Evolutionary conservation across 768 basidiomycete species (phyloP).

Genomic region (Russula dissimulans): DNA sequence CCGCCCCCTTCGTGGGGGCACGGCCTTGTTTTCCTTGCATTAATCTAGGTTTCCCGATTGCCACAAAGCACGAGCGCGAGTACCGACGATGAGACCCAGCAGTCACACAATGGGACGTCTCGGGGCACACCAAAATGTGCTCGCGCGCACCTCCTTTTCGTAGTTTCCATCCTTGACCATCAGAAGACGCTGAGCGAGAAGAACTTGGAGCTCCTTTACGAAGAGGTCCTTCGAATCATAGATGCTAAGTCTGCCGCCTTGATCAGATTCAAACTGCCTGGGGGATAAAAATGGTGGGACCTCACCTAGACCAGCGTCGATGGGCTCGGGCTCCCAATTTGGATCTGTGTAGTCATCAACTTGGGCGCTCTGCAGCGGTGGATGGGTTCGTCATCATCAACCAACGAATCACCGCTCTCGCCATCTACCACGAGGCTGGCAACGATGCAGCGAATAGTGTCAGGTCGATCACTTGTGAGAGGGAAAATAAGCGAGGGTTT

Average conservation of each 20-base stretch:
- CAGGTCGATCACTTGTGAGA: slow-evolving; percentile 56
- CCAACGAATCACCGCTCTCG: slow-evolving; percentile 68
- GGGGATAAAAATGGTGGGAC: neutral
- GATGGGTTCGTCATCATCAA: slow-evolving; percentile 78
- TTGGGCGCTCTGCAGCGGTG: slow-evolving; percentile 66
- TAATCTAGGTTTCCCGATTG: too few species aligned
- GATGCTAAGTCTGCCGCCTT: slow-evolving; percentile 79
- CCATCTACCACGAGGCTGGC: slow-evolving; percentile 82
- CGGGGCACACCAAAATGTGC: too few species aligned
- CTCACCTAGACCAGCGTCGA: slow-evolving; percentile 91
- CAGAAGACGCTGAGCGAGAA: slow-evolving; percentile 81
- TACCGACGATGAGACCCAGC: too few species aligned
- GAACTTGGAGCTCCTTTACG: slow-evolving; percentile 87
- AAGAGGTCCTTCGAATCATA: slow-evolving; percentile 97
- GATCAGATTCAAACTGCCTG: neutral
- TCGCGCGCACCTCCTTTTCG: slow-evolving; percentile 54
- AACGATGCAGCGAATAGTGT: slow-evolving; percentile 92
- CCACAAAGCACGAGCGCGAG: too few species aligned
- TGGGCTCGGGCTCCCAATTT: slow-evolving; percentile 92
- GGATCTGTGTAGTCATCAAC: slow-evolving; percentile 86
- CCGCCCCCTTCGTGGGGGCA: too few species aligned
- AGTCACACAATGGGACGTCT: too few species aligned
- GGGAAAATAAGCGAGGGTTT: neutral
- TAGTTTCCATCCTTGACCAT: slow-evolving; percentile 70
- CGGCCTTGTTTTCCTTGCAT: too few species aligned